Conservation (phyloP, 2,329 filamentous ascomycete species). For the Fusarium agapanthi region DNA sequence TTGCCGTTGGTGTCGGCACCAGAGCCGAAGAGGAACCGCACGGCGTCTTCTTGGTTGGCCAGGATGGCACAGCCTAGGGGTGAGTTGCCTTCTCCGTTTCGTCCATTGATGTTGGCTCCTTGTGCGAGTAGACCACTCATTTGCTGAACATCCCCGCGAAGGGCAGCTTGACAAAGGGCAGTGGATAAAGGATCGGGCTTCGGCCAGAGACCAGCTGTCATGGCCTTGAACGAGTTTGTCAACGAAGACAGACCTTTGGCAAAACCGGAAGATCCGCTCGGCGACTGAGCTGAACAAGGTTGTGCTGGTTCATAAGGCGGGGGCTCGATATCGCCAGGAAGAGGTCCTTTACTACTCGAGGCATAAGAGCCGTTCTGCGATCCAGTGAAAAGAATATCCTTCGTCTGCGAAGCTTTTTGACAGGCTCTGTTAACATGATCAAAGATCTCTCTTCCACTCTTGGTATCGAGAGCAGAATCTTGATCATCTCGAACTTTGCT, state of each 20-base stretch:
- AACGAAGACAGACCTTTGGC: conserved; percentile 43
- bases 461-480: conserved; percentile 34
- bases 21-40: conserved; percentile 45
- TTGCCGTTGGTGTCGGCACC: conserved; percentile 42
- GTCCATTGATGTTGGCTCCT: conserved; percentile 49
- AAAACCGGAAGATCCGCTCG: conserved; percentile 20
- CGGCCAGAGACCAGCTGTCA: conserved; percentile 44
- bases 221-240: conserved; percentile 48
- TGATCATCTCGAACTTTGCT: conserved; percentile 37
- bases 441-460: conserved; percentile 29
- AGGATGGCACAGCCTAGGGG: conserved; percentile 48
- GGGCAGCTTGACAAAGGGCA: conserved; percentile 48
- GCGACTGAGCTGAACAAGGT: conserved; percentile 18
- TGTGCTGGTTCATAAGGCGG: conserved; percentile 38
- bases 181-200: conserved; percentile 51
- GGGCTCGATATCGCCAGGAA: conserved; percentile 23
- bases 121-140: conserved; percentile 46
- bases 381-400: conserved; percentile 27
- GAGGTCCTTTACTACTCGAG: conserved; percentile 29
- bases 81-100: conserved; percentile 48
- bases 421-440: conserved; percentile 32
- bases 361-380: neutral
- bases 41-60: conserved; percentile 44
- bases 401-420: conserved; percentile 20
- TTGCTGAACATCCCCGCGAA: conserved; percentile 46